Evolutionary conservation across 2,329 filamentous ascomycete species (phyloP), one percentile per base, ranked within the genome.

Genomic region (Fusarium globosum): DNA sequence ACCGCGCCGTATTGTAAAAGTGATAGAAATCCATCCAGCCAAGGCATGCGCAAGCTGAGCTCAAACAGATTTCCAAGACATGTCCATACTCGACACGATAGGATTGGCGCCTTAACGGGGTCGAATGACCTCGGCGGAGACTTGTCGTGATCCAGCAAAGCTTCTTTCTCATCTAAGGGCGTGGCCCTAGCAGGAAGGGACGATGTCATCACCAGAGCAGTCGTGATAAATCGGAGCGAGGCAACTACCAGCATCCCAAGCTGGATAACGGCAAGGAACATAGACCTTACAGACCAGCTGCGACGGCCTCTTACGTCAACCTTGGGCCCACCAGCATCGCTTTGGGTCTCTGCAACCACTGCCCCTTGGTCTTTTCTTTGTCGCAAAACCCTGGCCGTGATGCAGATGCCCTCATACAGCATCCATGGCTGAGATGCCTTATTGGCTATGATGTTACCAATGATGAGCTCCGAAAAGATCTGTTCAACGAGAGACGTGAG

Each of bases 401-500:
- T 97, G 75, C 91, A 92, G 69, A 97, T 88, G 65, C 90, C 88
- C 81, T 97, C 95, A 90, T 93, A 97, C 74, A 98, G 83, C 78
- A 98, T 88, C 94, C 94, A 97, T 30, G 94, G 93, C 83, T 98
- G 92, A 75, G 93, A 94, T 45, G 93, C 88, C 81, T 93, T 97
- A 78, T 92, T 93, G 77, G 91, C 91, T 77, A 98, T 87, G 65
- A 93, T 88, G 76, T 94, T 95, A 71, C 94, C 94, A 73, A 99
- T 87, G 71, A 98, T 94, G 80, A 97, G 91, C 82, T 98, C 95
- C 12, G 95, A 94, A 70, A 98, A 87, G 73, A 98, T 93, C 82
- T 98, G 94, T 61, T 91, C 91, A 71, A 98, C 92, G 70, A 99
- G 86, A 41, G 94, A 89, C 64, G 93, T 92, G 77, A 98, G 86